Evolutionary conservation across 1,284 basidiomycete genomes (phyloP), one percentile per base, ranked within the genome.

Genomic region (Naganishia liquefaciens): DNA sequence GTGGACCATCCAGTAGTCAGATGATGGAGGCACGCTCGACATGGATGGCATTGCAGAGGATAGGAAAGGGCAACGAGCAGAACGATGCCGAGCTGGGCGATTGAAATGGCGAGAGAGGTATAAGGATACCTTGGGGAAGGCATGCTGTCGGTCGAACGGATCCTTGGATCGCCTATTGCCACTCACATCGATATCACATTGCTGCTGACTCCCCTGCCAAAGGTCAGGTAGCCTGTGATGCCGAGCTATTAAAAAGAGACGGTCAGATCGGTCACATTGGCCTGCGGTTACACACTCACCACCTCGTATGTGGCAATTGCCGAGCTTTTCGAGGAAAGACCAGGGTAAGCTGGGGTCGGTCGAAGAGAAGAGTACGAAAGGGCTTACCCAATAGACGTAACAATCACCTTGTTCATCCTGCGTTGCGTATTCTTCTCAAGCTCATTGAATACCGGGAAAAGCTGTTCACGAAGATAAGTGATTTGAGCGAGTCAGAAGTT

Each of bases 361-460:
- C n/a, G 11, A 21, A n/a, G 13, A 21, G 39, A 17, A 17, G 21
- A 9, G 2, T 19, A 13, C 30, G 13, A 17, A 9, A 37, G 23
- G 21, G 46, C 62, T 23, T 43, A 65, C 53, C 93, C 92, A 70
- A 99, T 93, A 3, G 92, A 90, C 0, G 87, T 83, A 9, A 86
- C 86, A 64, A 97, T 90, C 64, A 96, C 86, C n/a, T 85, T 81
- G 76, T 96, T 95, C 84, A 97, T 89, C 44, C 90, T 84, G 51
- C 79, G 73, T 76, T 97, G 92, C 1, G 86, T 86, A 74, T 94
- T 95, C 61, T 83, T 81, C 69, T 84, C 83, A 37, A 99, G 83
- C 79, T 99, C 96, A 75, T 98, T 98, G 82, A 89, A 96, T 58
- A 97, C 87, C 2, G 93, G 90, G 79, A 93, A 93, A 39, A 94